Base-by-base conservation (phyloP, 139 green algal genomes). In the Ulvella scutata region DNA sequence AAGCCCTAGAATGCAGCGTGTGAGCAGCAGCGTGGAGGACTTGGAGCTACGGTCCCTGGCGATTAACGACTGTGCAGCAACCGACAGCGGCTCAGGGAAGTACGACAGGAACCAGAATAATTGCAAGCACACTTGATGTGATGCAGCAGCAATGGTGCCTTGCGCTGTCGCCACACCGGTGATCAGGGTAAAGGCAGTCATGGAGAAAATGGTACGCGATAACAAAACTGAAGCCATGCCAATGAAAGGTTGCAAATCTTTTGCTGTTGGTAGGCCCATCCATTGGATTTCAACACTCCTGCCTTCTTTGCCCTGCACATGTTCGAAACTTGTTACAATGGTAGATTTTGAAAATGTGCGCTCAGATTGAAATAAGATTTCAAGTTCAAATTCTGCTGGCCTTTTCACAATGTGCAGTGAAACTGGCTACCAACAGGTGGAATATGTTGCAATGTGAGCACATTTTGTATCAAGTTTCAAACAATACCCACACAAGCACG, bases 81-180 rank as follows among this genome's bases (percentile, higher is more conserved):
- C 74, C 67, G 76, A 86, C 9, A 92, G 79, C 1, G 87, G 83
- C 61, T 92, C 87, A 21, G 83, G 75, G 13, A 92, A 80, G 75
- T 83, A 92, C 7, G 74, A 82, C 7, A 92, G 72, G 37, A 89
- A 87, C 87, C 87, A 92, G 38, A 91, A 90, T 34, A 87, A 38
- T 77, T 88, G 79, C 81, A 92, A 79, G 23, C 83, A 76, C 26
- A 92, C 81, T 76, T 92, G 87, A 74, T 92, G 87, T 2, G 83
- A 74, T 3, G 87, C 87, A 23, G 76, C 60, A 10, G 43, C 26
- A 3, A 87, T 31, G 0, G 72, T 82, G 60, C 87, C 87, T 28
- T 88, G 31, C 10, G 61, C 60, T 2, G 85, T 81, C 36, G 85
- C 85, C 2, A 62, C 75, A 4, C 37, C 51, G 33, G 83, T 84